phyloP scores from a whole-genome alignment of 345 rosid species.

The Lepidium sativum region DNA sequence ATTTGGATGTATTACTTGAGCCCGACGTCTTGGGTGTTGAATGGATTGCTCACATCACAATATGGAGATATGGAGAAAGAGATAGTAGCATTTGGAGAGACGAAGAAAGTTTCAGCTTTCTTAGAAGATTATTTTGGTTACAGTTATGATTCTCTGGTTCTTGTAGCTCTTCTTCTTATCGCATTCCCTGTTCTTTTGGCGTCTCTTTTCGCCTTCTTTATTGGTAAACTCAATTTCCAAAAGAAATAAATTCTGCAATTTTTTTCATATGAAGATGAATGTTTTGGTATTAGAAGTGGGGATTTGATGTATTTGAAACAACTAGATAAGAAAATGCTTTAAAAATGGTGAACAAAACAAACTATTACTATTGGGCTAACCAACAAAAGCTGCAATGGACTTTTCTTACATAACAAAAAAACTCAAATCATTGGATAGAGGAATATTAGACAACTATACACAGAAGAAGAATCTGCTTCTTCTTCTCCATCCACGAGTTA shows the following conservation, averaged over 20 bases:
- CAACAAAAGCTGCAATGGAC: neutral
- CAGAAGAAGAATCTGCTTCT: neutral
- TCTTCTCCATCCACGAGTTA: neutral
- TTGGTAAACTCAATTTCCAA: slow-evolving; percentile 21
- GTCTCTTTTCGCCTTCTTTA: slow-evolving; percentile 15
- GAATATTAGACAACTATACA: neutral
- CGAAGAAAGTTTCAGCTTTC: slow-evolving; percentile 14
- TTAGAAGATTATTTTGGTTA: slow-evolving; percentile 21
- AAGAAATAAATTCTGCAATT: neutral
- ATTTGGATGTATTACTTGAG: slow-evolving; percentile 27
- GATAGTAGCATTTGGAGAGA: slow-evolving; percentile 20
- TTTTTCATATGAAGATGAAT: neutral
- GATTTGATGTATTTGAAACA: neutral
- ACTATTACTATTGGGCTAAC: neutral
- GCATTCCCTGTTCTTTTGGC: slow-evolving; percentile 19
- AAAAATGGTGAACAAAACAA: neutral
- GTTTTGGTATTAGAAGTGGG: neutral
- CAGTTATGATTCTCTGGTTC: neutral
- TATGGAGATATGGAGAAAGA: slow-evolving; percentile 27
- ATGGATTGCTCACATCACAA: slow-evolving; percentile 20
- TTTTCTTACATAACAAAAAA: neutral
- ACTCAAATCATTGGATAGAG: neutral
- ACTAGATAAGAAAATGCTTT: neutral
- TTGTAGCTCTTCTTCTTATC: neutral
- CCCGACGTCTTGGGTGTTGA: slow-evolving; percentile 25